These are phyloP conservation scores for Talaromyces stipitatus DNA, from an alignment of 495 filamentous ascomycete species.

Conservation along the genomic window DNA sequence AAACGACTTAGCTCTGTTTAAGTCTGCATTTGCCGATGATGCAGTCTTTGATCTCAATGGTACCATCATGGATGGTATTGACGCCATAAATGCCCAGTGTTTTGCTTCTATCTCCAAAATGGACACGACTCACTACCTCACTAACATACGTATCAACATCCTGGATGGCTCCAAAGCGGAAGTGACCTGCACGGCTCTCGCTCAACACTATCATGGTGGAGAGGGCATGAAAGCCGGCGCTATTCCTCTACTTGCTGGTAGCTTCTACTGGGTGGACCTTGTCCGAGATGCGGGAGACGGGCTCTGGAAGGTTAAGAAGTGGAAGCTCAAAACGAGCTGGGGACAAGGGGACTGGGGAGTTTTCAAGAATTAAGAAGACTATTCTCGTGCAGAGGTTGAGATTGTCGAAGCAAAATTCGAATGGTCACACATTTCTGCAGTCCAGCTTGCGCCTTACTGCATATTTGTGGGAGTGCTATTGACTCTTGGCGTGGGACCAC, in stretches of 20 bases:
- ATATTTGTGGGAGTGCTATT: too few relatives aligned
- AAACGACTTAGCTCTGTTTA: conserved; percentile 16
- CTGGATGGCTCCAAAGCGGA: conserved; percentile 12
- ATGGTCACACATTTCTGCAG: too few relatives aligned
- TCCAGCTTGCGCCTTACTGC: too few relatives aligned
- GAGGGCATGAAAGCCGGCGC: conserved; percentile 12
- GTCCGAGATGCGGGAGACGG: conserved; percentile 15
- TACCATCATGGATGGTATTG: conserved; percentile 9
- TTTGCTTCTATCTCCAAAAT: conserved; percentile 15
- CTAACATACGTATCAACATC: conserved; percentile 21
- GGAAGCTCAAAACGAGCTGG: conserved; percentile 19
- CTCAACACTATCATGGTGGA: conserved; percentile 21
- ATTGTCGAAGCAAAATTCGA: too few relatives aligned
- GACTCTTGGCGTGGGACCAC: too few relatives aligned
- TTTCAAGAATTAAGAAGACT: too few relatives aligned
- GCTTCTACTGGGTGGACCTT: conserved; percentile 18
- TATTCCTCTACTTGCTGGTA: conserved; percentile 9
- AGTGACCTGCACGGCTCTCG: conserved; percentile 14
- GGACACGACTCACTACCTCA: conserved; percentile 26
- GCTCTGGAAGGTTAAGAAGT: conserved; percentile 22
- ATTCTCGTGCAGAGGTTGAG: too few relatives aligned
- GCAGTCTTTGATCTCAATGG: conserved; percentile 16
- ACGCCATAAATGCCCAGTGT: conserved; percentile 10
- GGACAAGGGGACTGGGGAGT: conserved; percentile 12
- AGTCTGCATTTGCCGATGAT: conserved; percentile 12